Percentiles rank a stretch among this genome's conserved stretches.
Evolutionary conservation across 306 rosid genomes (phyloP).

Genomic region (Amphicarpaea edgeworthii): DNA sequence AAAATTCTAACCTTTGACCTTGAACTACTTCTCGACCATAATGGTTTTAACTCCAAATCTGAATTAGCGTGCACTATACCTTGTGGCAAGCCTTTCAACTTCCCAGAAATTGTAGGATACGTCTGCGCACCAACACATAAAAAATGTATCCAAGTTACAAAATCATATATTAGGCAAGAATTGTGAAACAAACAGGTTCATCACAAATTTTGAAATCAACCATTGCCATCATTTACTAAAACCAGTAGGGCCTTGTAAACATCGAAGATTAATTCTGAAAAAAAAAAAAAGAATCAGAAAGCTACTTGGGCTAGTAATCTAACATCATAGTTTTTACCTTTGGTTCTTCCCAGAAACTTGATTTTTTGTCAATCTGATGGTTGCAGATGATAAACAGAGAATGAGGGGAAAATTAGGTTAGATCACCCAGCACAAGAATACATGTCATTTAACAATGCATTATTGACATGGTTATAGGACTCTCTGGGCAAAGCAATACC

Average conservation of each 20-base stretch:
- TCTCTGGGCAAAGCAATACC: slow-evolving; percentile 6
- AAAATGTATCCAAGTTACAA: slow-evolving; percentile 10
- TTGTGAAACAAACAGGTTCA: background rate
- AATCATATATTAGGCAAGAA: slow-evolving; percentile 34
- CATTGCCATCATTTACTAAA: slow-evolving; percentile 22
- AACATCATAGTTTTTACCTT: slow-evolving; percentile 56
- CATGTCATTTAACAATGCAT: background rate
- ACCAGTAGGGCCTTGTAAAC: slow-evolving; percentile 28
- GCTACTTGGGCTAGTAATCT: slow-evolving; percentile 11
- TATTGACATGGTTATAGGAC: background rate
- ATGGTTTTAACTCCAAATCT: slow-evolving; percentile 87
- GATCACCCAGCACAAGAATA: slow-evolving; percentile 35
- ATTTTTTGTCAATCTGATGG: slow-evolving; percentile 69
- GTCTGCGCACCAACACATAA: slow-evolving; percentile 50
- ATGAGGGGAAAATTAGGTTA: slow-evolving; percentile 7
- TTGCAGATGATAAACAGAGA: slow-evolving; percentile 24
- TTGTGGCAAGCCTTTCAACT: slow-evolving; percentile 74
- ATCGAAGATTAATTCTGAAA: slow-evolving; percentile 12
- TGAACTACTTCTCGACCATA: slow-evolving; percentile 80
- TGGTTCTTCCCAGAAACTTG: slow-evolving; percentile 60
- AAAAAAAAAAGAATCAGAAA: background rate
- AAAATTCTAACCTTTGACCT: slow-evolving; percentile 66
- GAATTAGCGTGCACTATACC: slow-evolving; percentile 83
- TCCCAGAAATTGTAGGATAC: slow-evolving; percentile 49
- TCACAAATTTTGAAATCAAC: slow-evolving; percentile 34